Evolutionary conservation across 345 rosid species (phyloP).

Genomic region (Salix brachista): DNA sequence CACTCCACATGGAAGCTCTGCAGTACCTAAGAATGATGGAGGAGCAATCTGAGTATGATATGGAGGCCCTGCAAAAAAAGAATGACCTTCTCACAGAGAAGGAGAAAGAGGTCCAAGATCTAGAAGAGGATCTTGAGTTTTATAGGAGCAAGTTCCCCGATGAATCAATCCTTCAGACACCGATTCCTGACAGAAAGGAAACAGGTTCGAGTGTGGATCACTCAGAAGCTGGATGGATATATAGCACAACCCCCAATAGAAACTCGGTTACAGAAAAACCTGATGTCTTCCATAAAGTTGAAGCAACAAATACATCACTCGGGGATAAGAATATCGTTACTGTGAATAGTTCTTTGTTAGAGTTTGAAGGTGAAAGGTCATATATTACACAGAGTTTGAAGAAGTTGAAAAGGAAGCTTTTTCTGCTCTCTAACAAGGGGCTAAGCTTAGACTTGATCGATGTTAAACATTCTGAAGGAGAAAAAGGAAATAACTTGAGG

Average conservation of each 20-base stretch:
- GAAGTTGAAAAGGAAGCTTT: constrained; percentile 46
- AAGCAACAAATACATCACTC: constrained; percentile 1
- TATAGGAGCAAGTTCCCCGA: constrained; percentile 45
- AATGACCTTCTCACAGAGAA: constrained; percentile 73
- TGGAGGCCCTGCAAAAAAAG: constrained; percentile 80
- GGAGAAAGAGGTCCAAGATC: constrained; percentile 82
- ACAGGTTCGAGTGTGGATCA: constrained; percentile 16
- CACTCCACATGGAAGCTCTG: constrained; percentile 87
- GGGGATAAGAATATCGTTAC: constrained; percentile 2
- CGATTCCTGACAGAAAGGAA: constrained; percentile 5
- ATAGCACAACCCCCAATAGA: neutral
- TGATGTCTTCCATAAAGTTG: neutral
- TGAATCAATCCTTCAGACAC: constrained; percentile 23
- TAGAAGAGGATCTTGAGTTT: constrained; percentile 73
- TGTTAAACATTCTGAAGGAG: constrained; percentile 15
- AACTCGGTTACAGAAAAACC: constrained; percentile 1
- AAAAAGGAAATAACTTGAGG: neutral
- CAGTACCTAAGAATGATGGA: constrained; percentile 85
- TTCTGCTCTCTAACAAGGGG: constrained; percentile 22
- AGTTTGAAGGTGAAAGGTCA: constrained; percentile 50
- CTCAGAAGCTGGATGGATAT: constrained; percentile 15
- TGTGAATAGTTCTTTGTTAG: constrained; percentile 21
- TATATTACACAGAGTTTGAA: constrained; percentile 39
- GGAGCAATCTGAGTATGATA: constrained; percentile 86
- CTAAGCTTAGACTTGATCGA: constrained; percentile 10